Base-by-base conservation (phyloP, 179 eudicot genomes). In the Pouteria campechiana region DNA sequence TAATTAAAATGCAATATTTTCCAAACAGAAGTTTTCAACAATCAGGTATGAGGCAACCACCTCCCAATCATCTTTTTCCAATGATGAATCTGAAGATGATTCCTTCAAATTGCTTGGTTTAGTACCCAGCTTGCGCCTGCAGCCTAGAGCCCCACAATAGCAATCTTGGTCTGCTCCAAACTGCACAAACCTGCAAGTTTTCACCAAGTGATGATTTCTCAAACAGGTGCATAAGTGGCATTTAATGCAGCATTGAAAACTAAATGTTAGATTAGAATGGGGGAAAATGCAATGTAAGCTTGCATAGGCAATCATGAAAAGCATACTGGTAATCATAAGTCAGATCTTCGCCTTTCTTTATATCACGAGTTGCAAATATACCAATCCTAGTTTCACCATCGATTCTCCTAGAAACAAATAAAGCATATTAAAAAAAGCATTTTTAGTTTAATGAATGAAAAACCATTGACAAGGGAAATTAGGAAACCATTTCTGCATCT, bases 131-230 rank as follows among this genome's bases (percentile, higher is more conserved):
- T 86, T 87, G 39, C 57, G 80, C 60, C 96, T 83, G 63, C 98
- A 90, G 43, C 79, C 72, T 56, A 27, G 59, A 53, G 98, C 94
- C 50, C 96, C 96, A 65, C 98, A 90, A 57, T 79, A 64, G 63
- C 98, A 90, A 68, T 76, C 80, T 65, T 90, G 98, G 74, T 90
- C 98, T 40, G 98, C 98, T 55, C 98, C 98, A 75, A 90, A 90
- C 50, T 90, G 98, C 63, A 90, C 98, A 75, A 90, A 90, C 82
- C 98, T 90, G 96, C 94, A 63, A 73, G 36, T 45, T 21, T 58
- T 17, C 41, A 39, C 35, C 32, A 35, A 16, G 32, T 32, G 19
- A 2, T 16, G 47, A 14, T n/a, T 31, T 30, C 46, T 0, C 19
- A 37, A 37, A 17, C 17, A 48, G 28, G 28, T 7, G 9, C 9